Conservation (phyloP, 495 filamentous ascomycete genomes). For the Aspergillus sclerotiicarbonarius region DNA sequence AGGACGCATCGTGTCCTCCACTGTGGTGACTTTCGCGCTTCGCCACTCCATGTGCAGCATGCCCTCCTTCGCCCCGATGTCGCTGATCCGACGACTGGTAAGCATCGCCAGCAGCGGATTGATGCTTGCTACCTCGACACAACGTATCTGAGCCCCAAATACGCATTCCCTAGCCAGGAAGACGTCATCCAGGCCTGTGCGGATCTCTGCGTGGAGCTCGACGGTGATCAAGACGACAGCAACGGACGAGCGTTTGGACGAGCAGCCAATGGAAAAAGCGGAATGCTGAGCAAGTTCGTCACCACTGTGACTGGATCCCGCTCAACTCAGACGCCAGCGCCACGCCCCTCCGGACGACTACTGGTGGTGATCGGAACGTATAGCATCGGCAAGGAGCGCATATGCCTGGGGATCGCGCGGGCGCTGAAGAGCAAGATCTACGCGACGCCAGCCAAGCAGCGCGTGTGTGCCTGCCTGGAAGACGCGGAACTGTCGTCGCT, state of each 20-base stretch:
- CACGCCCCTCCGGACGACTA: constrained; percentile 57
- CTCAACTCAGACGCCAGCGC: constrained; percentile 7
- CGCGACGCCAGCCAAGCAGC: constrained; percentile 75
- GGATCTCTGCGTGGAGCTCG: constrained; percentile 76
- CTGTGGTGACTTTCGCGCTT: constrained; percentile 94
- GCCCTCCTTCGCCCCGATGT: constrained; percentile 74
- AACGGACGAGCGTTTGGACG: not conserved
- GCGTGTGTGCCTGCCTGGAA: constrained; percentile 80
- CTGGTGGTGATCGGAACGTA: constrained; percentile 96
- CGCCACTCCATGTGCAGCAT: constrained; percentile 80
- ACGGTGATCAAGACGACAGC: constrained; percentile 50
- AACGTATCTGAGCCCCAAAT: constrained; percentile 93
- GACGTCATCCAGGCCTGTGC: constrained; percentile 85
- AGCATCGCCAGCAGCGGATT: constrained; percentile 75
- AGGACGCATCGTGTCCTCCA: constrained; percentile 78
- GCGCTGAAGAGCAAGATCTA: constrained; percentile 90
- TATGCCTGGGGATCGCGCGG: constrained; percentile 86
- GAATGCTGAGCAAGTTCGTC: constrained; percentile 65
- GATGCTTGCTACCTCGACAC: constrained; percentile 97
- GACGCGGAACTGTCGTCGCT: constrained; percentile 74
- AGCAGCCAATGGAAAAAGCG: constrained; percentile 13
- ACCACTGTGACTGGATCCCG: constrained; percentile 19
- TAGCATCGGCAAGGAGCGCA: constrained; percentile 94
- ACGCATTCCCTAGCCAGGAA: constrained; percentile 87
- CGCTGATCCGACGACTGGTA: constrained; percentile 63